phyloP scores from a whole-genome alignment of 202 grass and related monocot species.

The Cymbopogon flexuosus region DNA sequence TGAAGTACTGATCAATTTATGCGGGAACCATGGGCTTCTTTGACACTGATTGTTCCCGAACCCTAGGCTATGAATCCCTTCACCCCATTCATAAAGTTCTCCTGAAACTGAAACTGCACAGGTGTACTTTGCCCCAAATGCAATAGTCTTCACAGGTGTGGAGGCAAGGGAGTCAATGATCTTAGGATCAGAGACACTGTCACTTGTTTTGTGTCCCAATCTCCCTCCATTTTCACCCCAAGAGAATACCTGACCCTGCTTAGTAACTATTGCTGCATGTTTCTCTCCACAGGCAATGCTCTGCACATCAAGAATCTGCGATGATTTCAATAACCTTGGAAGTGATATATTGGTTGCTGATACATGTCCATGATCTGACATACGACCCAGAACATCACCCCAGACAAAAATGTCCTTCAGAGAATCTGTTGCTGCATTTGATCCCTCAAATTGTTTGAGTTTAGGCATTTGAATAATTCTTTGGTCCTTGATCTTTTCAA shows the following conservation, averaged over 20 bases:
- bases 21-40: constrained; percentile 77
- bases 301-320: constrained; percentile 62
- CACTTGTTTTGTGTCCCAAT: constrained; percentile 67
- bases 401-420: constrained; percentile 88
- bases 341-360: constrained; percentile 48
- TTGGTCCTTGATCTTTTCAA: constrained; percentile 39
- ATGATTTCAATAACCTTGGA: constrained; percentile 72
- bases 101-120: constrained; percentile 74
- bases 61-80: constrained; percentile 42
- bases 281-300: constrained; percentile 73
- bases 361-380: constrained; percentile 40
- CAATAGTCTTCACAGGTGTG: constrained; percentile 57
- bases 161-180: constrained; percentile 68
- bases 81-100: constrained; percentile 85
- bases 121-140: constrained; percentile 70
- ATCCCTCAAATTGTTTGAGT: constrained; percentile 50
- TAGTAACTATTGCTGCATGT: constrained; percentile 83
- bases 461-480: constrained; percentile 47
- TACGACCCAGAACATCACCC: constrained; percentile 56
- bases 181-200: constrained; percentile 53
- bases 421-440: constrained; percentile 41
- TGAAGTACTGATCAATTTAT: constrained; percentile 52
- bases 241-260: constrained; percentile 86
- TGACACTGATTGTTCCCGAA: constrained; percentile 36
- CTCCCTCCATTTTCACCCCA: constrained; percentile 72